Conservation (phyloP, 2,329 filamentous ascomycete genomes). For the Fusarium sp. region DNA sequence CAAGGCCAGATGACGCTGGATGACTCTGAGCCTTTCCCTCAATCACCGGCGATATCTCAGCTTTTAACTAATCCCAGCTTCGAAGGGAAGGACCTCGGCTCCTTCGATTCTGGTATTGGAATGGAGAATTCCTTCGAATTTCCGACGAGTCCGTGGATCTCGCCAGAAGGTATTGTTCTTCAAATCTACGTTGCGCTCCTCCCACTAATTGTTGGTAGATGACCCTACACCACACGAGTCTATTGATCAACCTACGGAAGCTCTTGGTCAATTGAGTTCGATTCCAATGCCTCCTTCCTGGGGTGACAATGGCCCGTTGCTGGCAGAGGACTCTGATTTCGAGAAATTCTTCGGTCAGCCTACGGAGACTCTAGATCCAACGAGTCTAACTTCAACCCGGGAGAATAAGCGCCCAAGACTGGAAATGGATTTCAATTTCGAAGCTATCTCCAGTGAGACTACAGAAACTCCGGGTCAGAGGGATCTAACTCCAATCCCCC, state of each 20-base stretch:
- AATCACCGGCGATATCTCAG: slow-evolving; percentile 26
- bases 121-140: slow-evolving; percentile 14
- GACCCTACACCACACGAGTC: not conserved
- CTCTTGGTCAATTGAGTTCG: not conserved
- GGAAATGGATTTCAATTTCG: not conserved
- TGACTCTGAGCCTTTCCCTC: not conserved
- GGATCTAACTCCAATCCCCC: not conserved
- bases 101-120: slow-evolving; percentile 42
- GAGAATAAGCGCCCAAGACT: not conserved
- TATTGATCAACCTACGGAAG: not conserved
- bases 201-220: not conserved
- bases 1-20: not conserved
- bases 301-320: not conserved
- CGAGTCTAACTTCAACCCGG: not conserved
- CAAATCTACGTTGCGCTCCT: not conserved
- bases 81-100: slow-evolving; percentile 16
- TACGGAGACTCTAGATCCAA: not conserved
- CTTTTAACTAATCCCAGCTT: slow-evolving; percentile 28
- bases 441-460: not conserved
- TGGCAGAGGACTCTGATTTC: not conserved
- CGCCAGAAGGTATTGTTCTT: slow-evolving; percentile 27
- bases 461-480: not conserved
- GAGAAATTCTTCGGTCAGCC: not conserved
- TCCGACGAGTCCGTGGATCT: slow-evolving; percentile 27
- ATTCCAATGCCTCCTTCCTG: not conserved